A percentile compares a stretch with the other conserved stretches of the same genome.
These are phyloP conservation scores for Rhypophila decipiens DNA, from an alignment of 495 filamentous ascomycete species.

Conservation along the genomic window DNA sequence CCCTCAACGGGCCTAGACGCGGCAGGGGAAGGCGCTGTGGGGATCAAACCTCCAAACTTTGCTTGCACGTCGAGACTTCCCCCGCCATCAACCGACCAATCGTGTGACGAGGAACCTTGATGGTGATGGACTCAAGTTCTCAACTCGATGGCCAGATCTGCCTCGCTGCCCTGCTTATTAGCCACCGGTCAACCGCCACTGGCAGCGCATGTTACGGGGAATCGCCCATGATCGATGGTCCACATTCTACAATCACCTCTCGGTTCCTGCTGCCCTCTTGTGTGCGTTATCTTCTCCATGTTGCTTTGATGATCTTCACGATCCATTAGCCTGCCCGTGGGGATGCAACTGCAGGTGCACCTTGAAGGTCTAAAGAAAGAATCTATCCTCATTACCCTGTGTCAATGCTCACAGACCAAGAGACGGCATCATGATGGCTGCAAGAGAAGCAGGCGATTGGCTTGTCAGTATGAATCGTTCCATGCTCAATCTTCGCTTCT, in stretches of 20 bases:
- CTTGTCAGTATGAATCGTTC: neutral
- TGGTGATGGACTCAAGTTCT: no score
- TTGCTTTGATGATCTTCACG: conserved; percentile 11
- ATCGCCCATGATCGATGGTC: no score
- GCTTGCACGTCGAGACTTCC: neutral
- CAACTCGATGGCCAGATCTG: no score
- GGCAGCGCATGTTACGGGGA: no score
- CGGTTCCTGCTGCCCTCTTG: no score
- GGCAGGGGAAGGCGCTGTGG: neutral
- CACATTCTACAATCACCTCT: no score
- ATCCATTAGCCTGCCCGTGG: conserved; percentile 13
- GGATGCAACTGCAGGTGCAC: conserved; percentile 3
- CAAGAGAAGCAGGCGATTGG: neutral
- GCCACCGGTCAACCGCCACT: no score
- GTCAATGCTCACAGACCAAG: conserved; percentile 4
- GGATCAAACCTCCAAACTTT: conserved; percentile 7
- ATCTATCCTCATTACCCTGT: neutral
- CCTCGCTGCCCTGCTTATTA: no score
- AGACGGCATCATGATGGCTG: neutral
- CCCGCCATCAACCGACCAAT: neutral
- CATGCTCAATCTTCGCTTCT: no score
- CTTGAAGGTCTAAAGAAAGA: neutral
- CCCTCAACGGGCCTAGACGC: neutral
- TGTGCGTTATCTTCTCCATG: no score
- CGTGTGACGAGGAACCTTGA: no score